phyloP scores from a whole-genome alignment of 1,284 basidiomycete species.

The Sporisorium reilianum region DNA sequence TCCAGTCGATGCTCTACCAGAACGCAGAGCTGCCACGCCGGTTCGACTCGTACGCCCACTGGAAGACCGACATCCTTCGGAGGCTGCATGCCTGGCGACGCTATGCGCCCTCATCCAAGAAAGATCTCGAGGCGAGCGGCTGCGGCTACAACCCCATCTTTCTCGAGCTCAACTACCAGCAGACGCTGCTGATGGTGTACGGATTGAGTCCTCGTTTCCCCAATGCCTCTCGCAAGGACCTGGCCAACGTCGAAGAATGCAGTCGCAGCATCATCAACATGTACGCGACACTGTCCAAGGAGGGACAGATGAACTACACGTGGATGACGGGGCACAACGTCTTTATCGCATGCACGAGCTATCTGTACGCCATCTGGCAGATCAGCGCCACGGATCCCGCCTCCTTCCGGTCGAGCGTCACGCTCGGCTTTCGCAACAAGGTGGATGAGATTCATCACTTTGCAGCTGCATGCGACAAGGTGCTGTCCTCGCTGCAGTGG shows the following conservation, averaged over 20 bases:
- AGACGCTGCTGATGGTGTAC: slow-evolving; percentile 54
- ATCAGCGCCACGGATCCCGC: slow-evolving; percentile 45
- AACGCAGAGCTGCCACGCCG: slow-evolving; percentile 53
- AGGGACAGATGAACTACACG: slow-evolving; percentile 52
- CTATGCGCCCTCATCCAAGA: slow-evolving; percentile 47
- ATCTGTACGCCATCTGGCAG: slow-evolving; percentile 51
- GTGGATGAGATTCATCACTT: slow-evolving; percentile 53
- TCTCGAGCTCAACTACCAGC: slow-evolving; percentile 55
- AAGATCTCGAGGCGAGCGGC: slow-evolving; percentile 37
- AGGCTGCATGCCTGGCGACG: slow-evolving; percentile 46
- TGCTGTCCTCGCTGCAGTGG: slow-evolving; percentile 49
- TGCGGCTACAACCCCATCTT: slow-evolving; percentile 56
- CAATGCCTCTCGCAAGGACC: slow-evolving; percentile 41
- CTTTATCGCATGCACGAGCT: slow-evolving; percentile 48
- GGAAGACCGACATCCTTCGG: slow-evolving; percentile 50
- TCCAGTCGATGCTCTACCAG: slow-evolving; percentile 48
- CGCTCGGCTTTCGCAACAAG: slow-evolving; percentile 44
- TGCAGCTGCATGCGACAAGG: slow-evolving; percentile 47
- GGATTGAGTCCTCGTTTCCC: slow-evolving; percentile 51
- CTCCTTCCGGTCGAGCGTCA: slow-evolving; percentile 36
- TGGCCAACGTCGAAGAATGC: slow-evolving; percentile 50
- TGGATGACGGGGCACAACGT: slow-evolving; percentile 56
- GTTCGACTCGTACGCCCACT: slow-evolving; percentile 41
- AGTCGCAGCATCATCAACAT: slow-evolving; percentile 56
- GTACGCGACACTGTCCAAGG: slow-evolving; percentile 52